Base-by-base conservation (phyloP, 2,329 filamentous ascomycete genomes). In the Coleophoma crateriformis region DNA sequence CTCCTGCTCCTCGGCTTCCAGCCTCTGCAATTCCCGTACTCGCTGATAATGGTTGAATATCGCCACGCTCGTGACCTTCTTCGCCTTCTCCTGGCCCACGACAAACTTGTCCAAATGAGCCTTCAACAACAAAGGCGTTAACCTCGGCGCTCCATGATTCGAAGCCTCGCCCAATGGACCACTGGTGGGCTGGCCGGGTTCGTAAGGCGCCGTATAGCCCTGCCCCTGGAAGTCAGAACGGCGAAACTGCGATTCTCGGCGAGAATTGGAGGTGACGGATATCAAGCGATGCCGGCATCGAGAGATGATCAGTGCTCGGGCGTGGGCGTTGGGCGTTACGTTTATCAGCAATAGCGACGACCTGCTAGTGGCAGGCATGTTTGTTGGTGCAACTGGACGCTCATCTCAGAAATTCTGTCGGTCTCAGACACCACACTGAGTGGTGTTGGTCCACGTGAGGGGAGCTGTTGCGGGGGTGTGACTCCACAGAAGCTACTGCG, bases 31-130 rank as follows among this genome's bases (percentile, higher is more conserved):
- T 67, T 87, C 84, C 60, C 91, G 84, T 52, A 96, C 80, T 43
- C 88, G 82, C 68, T 96, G 90, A 65, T 97, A 96, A 66, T 99
- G 94, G 64, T 97, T 96, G 72, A 95, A 96, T 27, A 99, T 88
- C 7, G 92, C 90, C 3, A 92, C 86, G 56, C 90, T 94, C 55
- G 97, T 83, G 13, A 91, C 88, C 68, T 95, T 95, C 76, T 99
- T 94, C 14, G 94, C 90, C 52, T 90, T 83, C 58, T 96, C 90
- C 68, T 99, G 94, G 38, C 92, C 94, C 4, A 99, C 92, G 1
- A 99, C 92, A 66, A 95, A 99, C 64, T 94, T 88, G 66, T 99
- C 94, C 33, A 97, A 82, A 61, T 94, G 87, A 63, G 89, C 84
- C 74, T 97, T 96, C 60, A 99, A 76, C 59, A 82, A 77, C 50